Percentiles rank a stretch among this genome's conserved stretches.
Evolutionary conservation across 495 filamentous ascomycete species (phyloP).

Genomic region (Xylaria grammica): DNA sequence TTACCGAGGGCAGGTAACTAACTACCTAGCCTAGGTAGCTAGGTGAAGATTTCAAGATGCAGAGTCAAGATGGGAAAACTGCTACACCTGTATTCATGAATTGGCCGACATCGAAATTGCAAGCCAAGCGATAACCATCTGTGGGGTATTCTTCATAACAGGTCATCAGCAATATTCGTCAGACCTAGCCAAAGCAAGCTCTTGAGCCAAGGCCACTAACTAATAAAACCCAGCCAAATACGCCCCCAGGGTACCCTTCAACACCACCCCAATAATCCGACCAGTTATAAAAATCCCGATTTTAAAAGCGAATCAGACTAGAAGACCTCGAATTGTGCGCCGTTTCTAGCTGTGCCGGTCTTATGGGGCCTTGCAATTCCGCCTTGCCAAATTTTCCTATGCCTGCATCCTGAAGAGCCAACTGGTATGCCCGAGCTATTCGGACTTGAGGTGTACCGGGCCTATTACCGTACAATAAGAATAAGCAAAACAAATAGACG

Average conservation of each 20-base stretch:
- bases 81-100: constrained; percentile 17
- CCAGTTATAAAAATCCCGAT: constrained; percentile 7
- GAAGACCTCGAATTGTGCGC: constrained; percentile 7
- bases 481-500: background rate
- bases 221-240: background rate
- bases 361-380: constrained; percentile 8
- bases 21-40: background rate
- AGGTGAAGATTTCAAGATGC: background rate
- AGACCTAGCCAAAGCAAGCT: background rate
- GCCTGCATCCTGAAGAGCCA: constrained; percentile 14
- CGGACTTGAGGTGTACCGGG: background rate
- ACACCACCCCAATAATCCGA: constrained; percentile 1
- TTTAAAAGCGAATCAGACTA: background rate
- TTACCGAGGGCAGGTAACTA: too few relatives aligned
- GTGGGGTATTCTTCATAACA: constrained; percentile 16
- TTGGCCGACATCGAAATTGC: background rate
- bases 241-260: constrained; percentile 4
- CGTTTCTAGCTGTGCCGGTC: constrained; percentile 21
- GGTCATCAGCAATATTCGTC: constrained; percentile 15
- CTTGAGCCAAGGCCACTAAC: background rate
- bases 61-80: background rate
- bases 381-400: constrained; percentile 15
- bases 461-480: background rate
- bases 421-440: background rate
- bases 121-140: background rate